Conservation (phyloP, 2,329 filamentous ascomycete species). For the Phoma herbarum region DNA sequence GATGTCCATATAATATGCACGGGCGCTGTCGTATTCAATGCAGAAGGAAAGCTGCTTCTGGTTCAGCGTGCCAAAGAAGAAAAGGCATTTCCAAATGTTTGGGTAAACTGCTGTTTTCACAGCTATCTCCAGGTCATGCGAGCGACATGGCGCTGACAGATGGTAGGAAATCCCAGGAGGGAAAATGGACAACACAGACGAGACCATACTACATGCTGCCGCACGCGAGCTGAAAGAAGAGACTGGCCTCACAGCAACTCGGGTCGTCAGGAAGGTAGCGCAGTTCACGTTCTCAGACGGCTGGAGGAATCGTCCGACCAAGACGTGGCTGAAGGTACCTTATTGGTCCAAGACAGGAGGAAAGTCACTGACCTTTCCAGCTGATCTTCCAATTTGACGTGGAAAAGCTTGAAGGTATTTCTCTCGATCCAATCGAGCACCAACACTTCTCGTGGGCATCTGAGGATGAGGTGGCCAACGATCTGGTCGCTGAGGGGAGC, state of each 20-base stretch:
- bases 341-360: background rate
- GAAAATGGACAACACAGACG: slow-evolving; percentile 56
- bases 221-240: slow-evolving; percentile 63
- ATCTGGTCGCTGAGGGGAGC: slow-evolving; percentile 32
- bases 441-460: slow-evolving; percentile 52
- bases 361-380: slow-evolving; percentile 3
- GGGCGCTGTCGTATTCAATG: slow-evolving; percentile 46
- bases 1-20: slow-evolving; percentile 41
- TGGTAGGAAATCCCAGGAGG: slow-evolving; percentile 63
- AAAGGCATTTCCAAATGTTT: slow-evolving; percentile 45
- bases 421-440: slow-evolving; percentile 55
- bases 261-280: slow-evolving; percentile 54
- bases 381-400: slow-evolving; percentile 49
- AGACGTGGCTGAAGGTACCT: slow-evolving; percentile 48
- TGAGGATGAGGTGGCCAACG: slow-evolving; percentile 51
- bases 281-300: slow-evolving; percentile 43
- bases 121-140: background rate
- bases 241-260: slow-evolving; percentile 57
- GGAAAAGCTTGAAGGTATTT: slow-evolving; percentile 28
- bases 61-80: slow-evolving; percentile 50
- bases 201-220: slow-evolving; percentile 59
- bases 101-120: slow-evolving; percentile 33
- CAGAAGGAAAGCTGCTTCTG: slow-evolving; percentile 43
- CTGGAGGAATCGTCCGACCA: slow-evolving; percentile 20
- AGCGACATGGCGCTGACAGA: slow-evolving; percentile 14